Base-by-base conservation (phyloP, 345 rosid genomes). In the Brassica cretica region DNA sequence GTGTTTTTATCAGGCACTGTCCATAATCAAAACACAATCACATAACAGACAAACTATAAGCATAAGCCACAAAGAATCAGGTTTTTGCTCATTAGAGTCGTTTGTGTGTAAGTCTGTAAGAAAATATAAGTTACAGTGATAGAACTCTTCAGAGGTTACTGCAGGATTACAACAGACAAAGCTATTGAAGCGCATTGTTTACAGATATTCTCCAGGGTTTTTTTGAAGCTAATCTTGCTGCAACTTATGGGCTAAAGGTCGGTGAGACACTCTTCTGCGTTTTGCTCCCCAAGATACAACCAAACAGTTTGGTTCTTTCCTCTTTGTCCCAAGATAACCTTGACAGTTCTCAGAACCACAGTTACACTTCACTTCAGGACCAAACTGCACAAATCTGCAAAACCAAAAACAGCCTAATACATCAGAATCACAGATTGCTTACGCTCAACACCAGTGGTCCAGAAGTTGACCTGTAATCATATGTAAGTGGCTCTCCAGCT, bases 401-500 rank as follows among this genome's bases (percentile, higher is more conserved):
- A 72, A 10, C 10, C 68, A 46, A 24, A 27, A 41, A 29, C 1
- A 70, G 56, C 2, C 44, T 32, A 64, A 21, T 37, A 29, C 69
- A 37, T 71, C 39, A 72, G 53, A 60, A 32, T 65, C 16, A 32
- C 64, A 60, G 12, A 46, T 56, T 44, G 5, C 32, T 60, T 66
- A 8, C 25, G 29, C 16, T 46, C 3, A 35, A 35, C 30, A 30
- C 21, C n/a, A 55, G 66, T 46, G 51, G 6, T 58, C 15, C 15
- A 46, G 2, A 70, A 67, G 30, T 29, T 71, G 73, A 94, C 98
- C 95, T 89, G 91, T 94, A 94, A 68, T 94, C 97, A 59, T 94
- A 94, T 65, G 98, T 94, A 78, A 94, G 81, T 25, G 95, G 87
- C 78, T 93, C 97, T 66, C 98, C 98, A 74, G 80, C 86, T 87